Base-by-base conservation (phyloP, 176 grass and related monocot genomes). In the Juncus effusus region DNA sequence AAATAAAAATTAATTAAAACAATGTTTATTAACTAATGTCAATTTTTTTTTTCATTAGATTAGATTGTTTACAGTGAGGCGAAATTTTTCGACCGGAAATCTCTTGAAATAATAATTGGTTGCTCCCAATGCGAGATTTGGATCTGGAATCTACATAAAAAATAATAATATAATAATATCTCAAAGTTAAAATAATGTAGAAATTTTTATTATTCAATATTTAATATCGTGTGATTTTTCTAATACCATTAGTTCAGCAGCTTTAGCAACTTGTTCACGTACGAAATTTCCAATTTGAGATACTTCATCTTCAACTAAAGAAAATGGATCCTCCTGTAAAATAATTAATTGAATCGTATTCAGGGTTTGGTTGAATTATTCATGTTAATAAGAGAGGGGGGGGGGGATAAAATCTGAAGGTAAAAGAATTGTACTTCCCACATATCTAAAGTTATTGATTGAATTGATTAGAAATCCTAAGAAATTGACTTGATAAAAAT, bases 31-130 rank as follows among this genome's bases (percentile, higher is more conserved):
- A 6, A 19, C 39, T 11, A 1, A 51, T 5, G 72, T 62, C 71
- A 9, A 47, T 19, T 13, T 7, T 63, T 11, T 13, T 13, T 56
- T 4, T 54, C 16, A 9, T 67, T 61, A 73, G 54, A 4, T 1
- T 10, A 39, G 68, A 58, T 39, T 56, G 71, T 60, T 78, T 84
- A 97, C 94, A 53, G 94, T 92, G 57, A 88, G 94, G 39, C 94
- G 85, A 42, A 97, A 97, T 82, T 77, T 89, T 86, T 97, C 92
- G 12, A 88, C 94, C 72, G 92, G 85, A 53, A 75, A 85, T 82
- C 88, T 86, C 69, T 84, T 81, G 74, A 97, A 97, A 42, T 92
- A 97, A 38, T 97, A 97, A 42, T 97, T 28, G 19, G 19, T 89
- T 51, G 88, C 88, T 65, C 88, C 88, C 75, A 88, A 89, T 72